These are phyloP conservation scores for Potentilla sterilis DNA, from an alignment of 306 rosid genomes.

Conservation along the genomic window DNA sequence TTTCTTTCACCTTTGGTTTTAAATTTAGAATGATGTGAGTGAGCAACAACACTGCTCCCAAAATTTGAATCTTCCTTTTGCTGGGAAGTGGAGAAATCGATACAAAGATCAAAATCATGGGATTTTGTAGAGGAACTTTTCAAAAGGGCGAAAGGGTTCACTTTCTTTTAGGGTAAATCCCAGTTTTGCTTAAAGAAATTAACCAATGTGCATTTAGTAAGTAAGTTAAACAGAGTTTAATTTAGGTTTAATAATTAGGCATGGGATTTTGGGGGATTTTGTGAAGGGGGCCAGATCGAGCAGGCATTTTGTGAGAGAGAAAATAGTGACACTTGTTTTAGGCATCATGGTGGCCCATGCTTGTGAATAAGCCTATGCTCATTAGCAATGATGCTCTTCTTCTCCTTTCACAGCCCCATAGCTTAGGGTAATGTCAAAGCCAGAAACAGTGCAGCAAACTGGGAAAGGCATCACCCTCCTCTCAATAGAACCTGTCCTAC, in stretches of 20 bases:
- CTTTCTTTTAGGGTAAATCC: neutral
- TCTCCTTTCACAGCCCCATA: slow-evolving; percentile 13
- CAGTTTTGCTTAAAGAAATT: neutral
- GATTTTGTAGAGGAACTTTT: slow-evolving; percentile 34
- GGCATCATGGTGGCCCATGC: slow-evolving; percentile 60
- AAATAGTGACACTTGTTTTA: slow-evolving; percentile 40
- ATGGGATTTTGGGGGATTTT: slow-evolving; percentile 63
- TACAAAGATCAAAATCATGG: slow-evolving; percentile 23
- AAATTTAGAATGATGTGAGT: slow-evolving; percentile 43
- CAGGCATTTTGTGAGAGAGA: slow-evolving; percentile 28
- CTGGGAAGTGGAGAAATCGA: slow-evolving; percentile 25
- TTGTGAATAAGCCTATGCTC: slow-evolving; percentile 47
- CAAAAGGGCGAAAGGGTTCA: slow-evolving; percentile 25
- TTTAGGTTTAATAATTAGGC: slow-evolving; percentile 40
- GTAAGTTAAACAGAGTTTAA: slow-evolving; percentile 19
- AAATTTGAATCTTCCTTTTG: slow-evolving; percentile 33
- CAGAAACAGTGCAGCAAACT: slow-evolving; percentile 32
- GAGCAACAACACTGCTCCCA: slow-evolving; percentile 22
- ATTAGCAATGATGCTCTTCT: slow-evolving; percentile 51
- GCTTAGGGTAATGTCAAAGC: slow-evolving; percentile 28
- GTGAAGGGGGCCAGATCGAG: slow-evolving; percentile 35
- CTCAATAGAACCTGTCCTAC: slow-evolving; percentile 38
- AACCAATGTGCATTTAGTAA: slow-evolving; percentile 12
- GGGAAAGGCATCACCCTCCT: slow-evolving; percentile 21
- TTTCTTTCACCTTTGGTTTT: slow-evolving; percentile 39